These are phyloP conservation scores for Gaultheria prostrata DNA, from an alignment of 148 eudicot species.

Conservation along the genomic window DNA sequence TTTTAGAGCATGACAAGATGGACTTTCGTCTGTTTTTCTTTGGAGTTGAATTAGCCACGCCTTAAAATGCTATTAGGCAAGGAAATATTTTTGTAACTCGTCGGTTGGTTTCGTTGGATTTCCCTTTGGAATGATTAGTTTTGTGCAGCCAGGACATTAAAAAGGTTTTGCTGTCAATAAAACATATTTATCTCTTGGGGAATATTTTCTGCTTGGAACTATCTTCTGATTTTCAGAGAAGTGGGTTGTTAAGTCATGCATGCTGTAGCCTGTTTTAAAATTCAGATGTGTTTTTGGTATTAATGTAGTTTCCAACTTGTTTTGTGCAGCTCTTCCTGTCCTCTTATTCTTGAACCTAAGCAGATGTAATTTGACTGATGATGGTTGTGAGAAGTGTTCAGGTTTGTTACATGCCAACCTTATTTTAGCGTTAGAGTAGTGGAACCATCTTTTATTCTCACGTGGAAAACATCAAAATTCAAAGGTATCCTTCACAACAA, in stretches of 20 bases:
- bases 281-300: neutral
- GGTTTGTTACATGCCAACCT: slow-evolving; percentile 35
- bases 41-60: slow-evolving; percentile 3
- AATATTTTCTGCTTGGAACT: neutral
- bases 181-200: neutral
- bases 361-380: slow-evolving; percentile 77
- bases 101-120: too few relatives aligned
- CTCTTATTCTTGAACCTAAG: slow-evolving; percentile 77
- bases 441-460: neutral
- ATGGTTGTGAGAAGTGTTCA: slow-evolving; percentile 75
- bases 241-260: neutral
- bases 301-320: slow-evolving; percentile 4
- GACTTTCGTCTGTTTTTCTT: neutral
- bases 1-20: neutral
- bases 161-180: neutral
- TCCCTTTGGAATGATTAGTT: too few relatives aligned
- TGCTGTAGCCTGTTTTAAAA: neutral
- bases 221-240: neutral
- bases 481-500: neutral
- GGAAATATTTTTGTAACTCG: too few relatives aligned
- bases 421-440: neutral
- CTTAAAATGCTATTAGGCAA: too few relatives aligned
- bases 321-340: slow-evolving; percentile 67
- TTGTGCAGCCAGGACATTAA: neutral
- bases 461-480: neutral